These are phyloP conservation scores for Pyrus betulifolia DNA, from an alignment of 306 rosid genomes.

Conservation along the genomic window DNA sequence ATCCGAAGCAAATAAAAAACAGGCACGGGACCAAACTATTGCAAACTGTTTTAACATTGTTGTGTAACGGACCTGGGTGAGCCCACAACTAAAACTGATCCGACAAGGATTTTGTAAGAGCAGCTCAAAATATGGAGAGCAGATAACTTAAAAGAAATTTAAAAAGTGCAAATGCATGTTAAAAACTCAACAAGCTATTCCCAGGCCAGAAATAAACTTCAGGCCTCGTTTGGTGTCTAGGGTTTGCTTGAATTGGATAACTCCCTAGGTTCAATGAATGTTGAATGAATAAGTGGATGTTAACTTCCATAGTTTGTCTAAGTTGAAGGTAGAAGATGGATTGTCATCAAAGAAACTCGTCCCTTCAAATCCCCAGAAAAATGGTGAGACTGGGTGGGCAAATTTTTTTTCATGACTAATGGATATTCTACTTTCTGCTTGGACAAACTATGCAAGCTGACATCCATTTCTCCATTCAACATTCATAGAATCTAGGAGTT, in stretches of 20 bases:
- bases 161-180: background rate
- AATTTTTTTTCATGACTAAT: background rate
- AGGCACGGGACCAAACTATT: background rate
- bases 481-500: background rate
- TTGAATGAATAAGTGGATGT: too few relatives aligned
- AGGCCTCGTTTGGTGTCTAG: background rate
- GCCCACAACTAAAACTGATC: background rate
- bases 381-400: background rate
- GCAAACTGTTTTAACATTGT: background rate
- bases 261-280: too few relatives aligned
- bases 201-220: background rate
- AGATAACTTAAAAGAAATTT: background rate
- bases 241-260: too few relatives aligned
- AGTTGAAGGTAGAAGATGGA: too few relatives aligned
- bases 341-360: background rate
- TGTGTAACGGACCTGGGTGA: background rate
- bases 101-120: background rate
- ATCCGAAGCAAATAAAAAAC: background rate
- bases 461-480: too few relatives aligned
- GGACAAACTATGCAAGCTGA: background rate
- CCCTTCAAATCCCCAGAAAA: background rate
- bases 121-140: background rate
- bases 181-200: background rate
- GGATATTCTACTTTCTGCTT: background rate
- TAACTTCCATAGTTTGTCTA: too few relatives aligned